Percentiles rank a stretch among this genome's conserved stretches.
Evolutionary conservation across 352 stramenopile genomes (phyloP).

Genomic region (Phytophthora colocasiae): DNA sequence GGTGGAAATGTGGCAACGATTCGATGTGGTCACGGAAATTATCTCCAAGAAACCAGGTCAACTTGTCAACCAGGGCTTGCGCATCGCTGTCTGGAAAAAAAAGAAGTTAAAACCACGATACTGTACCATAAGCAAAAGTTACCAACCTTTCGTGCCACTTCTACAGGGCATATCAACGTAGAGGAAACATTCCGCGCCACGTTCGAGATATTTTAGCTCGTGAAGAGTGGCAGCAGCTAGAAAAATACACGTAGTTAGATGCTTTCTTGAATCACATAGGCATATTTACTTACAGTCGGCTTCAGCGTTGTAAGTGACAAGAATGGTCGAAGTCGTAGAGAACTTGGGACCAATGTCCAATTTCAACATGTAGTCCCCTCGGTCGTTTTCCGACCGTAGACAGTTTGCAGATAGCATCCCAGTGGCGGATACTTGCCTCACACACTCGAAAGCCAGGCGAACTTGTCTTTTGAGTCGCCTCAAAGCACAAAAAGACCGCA

Average conservation of each 20-base stretch:
- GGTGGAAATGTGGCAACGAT: constrained; percentile 64
- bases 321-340: constrained; percentile 52
- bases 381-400: constrained; percentile 49
- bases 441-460: constrained; percentile 38
- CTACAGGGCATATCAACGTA: constrained; percentile 68
- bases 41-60: constrained; percentile 67
- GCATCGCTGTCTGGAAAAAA: constrained; percentile 52
- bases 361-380: constrained; percentile 73
- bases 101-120: background rate
- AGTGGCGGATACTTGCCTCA: constrained; percentile 46
- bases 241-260: constrained; percentile 8
- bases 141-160: constrained; percentile 59
- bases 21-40: constrained; percentile 68
- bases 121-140: background rate
- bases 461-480: constrained; percentile 36
- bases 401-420: constrained; percentile 56
- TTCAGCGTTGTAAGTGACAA: constrained; percentile 72
- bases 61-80: constrained; percentile 41
- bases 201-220: constrained; percentile 76
- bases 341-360: constrained; percentile 69
- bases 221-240: constrained; percentile 69
- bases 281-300: constrained; percentile 64
- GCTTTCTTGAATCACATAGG: background rate
- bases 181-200: constrained; percentile 72
- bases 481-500: constrained; percentile 50